phyloP scores from a whole-genome alignment of 208 protist genomes.

The Crithidia sp. region DNA sequence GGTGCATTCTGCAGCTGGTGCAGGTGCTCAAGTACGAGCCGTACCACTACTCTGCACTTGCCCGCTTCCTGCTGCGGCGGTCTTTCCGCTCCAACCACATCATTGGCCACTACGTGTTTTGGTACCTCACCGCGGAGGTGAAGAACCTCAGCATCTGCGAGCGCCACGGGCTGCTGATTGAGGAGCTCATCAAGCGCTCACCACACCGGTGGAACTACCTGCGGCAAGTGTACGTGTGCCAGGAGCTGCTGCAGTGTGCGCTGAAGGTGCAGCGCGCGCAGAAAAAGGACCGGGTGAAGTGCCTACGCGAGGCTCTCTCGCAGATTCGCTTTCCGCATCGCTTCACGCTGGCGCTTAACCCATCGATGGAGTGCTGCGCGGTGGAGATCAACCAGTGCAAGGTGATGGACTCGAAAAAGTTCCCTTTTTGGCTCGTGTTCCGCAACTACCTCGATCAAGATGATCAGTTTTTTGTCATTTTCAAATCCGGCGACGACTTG shows the following conservation, averaged over 20 bases:
- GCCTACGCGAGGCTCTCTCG: conserved; percentile 50
- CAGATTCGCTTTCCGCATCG: conserved; percentile 55
- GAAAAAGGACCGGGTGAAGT: conserved; percentile 58
- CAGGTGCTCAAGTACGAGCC: conserved; percentile 89
- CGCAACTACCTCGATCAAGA: conserved; percentile 76
- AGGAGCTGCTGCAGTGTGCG: conserved; percentile 62
- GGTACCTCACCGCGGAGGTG: conserved; percentile 90
- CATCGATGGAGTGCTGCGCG: conserved; percentile 69
- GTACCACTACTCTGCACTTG: conserved; percentile 80
- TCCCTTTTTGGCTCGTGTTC: conserved; percentile 93
- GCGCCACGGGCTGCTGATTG: conserved; percentile 80
- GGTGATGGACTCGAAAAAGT: conserved; percentile 94
- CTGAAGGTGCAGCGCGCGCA: conserved; percentile 54
- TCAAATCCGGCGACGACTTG: conserved; percentile 94
- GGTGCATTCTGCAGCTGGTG: conserved; percentile 86
- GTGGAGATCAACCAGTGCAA: conserved; percentile 91
- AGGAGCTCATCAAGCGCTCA: conserved; percentile 77
- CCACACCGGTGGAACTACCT: conserved; percentile 59
- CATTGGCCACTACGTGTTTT: conserved; percentile 87
- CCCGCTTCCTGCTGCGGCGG: conserved; percentile 72
- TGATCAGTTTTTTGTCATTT: conserved; percentile 75
- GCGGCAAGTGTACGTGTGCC: conserved; percentile 64
- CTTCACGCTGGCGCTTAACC: conserved; percentile 76
- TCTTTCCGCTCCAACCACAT: conserved; percentile 72
- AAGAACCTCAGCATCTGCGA: conserved; percentile 70